Evolutionary conservation across 2,329 filamentous ascomycete species (phyloP).

Genomic region (Nothomitra cinnamomea): DNA sequence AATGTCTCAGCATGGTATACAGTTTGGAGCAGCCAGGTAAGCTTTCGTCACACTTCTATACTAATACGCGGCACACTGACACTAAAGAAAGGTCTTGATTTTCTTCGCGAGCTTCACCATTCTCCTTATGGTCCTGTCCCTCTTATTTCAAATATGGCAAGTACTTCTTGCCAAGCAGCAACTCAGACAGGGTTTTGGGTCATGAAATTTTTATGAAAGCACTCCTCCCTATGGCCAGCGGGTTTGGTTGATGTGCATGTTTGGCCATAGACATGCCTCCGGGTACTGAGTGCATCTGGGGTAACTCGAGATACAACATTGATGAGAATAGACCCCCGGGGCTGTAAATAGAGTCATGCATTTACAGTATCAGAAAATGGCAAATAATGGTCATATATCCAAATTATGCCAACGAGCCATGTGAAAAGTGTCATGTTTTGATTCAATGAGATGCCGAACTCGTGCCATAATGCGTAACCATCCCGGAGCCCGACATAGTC

Average conservation of each 20-base stretch:
- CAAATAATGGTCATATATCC: too few species aligned
- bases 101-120: background rate
- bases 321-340: background rate
- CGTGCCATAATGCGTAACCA: background rate
- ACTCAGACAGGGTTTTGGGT: background rate
- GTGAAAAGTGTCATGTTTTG: background rate
- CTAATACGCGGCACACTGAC: too few species aligned
- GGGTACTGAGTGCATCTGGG: background rate
- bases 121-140: background rate
- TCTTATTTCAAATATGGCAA: background rate
- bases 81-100: background rate
- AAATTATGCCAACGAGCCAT: background rate
- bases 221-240: background rate
- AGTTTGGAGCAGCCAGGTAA: background rate
- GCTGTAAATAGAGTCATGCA: too few species aligned
- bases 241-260: background rate
- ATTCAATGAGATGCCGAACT: background rate
- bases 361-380: too few species aligned
- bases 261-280: background rate
- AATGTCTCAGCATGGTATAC: background rate
- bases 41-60: too few species aligned
- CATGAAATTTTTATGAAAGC: background rate
- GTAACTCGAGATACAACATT: background rate
- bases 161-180: background rate
- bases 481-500: background rate